phyloP scores from a whole-genome alignment of 73 alveolate species.

The Paramecium caudatum region DNA sequence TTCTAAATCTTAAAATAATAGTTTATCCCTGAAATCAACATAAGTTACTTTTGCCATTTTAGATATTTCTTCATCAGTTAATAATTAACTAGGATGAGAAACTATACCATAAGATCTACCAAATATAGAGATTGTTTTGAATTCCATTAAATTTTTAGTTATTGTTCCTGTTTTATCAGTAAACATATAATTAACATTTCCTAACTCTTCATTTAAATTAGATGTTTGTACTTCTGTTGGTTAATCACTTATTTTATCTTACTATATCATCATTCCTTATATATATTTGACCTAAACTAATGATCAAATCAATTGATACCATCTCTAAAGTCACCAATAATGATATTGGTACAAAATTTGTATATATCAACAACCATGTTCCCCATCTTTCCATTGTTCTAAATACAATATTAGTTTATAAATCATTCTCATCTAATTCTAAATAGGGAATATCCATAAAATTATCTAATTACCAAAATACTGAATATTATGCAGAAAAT shows the following conservation, averaged over 20 bases:
- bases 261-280: constrained; percentile 87
- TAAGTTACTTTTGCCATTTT: constrained; percentile 48
- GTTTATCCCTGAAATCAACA: constrained; percentile 69
- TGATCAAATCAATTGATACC: constrained; percentile 19
- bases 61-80: constrained; percentile 2
- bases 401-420: constrained; percentile 20
- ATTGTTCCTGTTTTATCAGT: constrained; percentile 94
- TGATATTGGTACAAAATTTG: constrained; percentile 97
- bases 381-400: constrained; percentile 69
- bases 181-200: constrained; percentile 86
- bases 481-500: constrained; percentile 40
- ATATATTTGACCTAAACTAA: constrained; percentile 84
- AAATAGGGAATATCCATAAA: constrained; percentile 45
- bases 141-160: constrained; percentile 89
- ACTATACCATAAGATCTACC: constrained; percentile 80
- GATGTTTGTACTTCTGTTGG: constrained; percentile 87
- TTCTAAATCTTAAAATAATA: constrained; percentile 33
- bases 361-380: constrained; percentile 93
- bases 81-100: not conserved
- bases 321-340: constrained; percentile 94
- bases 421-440: constrained; percentile 51
- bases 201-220: constrained; percentile 92
- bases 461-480: constrained; percentile 54
- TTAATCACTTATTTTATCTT: constrained; percentile 80
- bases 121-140: constrained; percentile 82